These are phyloP conservation scores for Solanum chiquidenum DNA, from an alignment of 257 asterid genomes.

Conservation along the genomic window DNA sequence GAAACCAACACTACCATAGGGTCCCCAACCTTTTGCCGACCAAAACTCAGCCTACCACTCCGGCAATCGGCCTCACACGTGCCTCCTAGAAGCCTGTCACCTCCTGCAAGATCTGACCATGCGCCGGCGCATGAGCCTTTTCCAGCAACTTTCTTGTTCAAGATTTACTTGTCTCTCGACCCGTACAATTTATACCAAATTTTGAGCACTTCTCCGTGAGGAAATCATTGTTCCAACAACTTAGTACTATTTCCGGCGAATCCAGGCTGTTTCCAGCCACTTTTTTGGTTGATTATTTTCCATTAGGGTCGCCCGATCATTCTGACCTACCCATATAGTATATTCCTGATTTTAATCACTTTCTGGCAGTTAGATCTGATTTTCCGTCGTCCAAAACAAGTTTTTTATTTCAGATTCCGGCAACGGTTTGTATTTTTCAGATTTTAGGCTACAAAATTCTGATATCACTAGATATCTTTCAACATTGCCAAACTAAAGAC, in stretches of 20 bases:
- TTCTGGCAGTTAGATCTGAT: neutral
- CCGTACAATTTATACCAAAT: neutral
- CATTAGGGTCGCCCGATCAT: neutral
- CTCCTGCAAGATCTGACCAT: neutral
- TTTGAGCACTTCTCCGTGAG: neutral
- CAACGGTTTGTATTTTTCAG: neutral
- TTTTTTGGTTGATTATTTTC: neutral
- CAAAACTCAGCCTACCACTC: neutral
- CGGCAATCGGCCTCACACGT: neutral
- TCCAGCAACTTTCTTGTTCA: neutral
- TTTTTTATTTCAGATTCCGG: neutral
- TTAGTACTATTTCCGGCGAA: neutral
- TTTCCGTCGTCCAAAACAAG: neutral
- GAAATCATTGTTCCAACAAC: neutral
- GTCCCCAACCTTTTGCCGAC: neutral
- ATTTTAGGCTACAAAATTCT: neutral
- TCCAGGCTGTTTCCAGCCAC: neutral
- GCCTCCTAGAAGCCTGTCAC: neutral
- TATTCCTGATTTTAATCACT: neutral
- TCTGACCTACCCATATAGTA: neutral
- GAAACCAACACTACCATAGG: neutral
- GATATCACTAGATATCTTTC: neutral
- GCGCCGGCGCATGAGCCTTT: neutral
- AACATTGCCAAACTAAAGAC: neutral
- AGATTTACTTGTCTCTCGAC: neutral